Conservation (phyloP, 768 basidiomycete genomes). For the Polyporus arcularius region DNA sequence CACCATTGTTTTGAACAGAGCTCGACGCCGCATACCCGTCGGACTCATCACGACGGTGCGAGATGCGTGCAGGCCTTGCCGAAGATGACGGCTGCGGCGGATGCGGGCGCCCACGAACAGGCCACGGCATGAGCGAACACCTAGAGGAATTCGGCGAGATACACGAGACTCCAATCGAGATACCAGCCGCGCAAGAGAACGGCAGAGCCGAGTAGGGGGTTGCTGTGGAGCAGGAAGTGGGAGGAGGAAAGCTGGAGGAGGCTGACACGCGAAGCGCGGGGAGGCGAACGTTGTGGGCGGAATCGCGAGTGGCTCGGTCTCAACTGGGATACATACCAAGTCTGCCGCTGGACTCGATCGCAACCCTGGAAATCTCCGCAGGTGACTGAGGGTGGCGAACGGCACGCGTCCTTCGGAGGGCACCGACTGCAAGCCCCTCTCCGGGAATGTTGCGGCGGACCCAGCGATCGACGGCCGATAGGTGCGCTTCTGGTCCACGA, state of each 20-base stretch:
- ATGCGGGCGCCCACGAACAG: too few relatives aligned
- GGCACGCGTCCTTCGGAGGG: not conserved
- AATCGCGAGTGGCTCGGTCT: not conserved
- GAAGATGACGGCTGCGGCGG: too few relatives aligned
- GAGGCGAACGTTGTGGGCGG: not conserved
- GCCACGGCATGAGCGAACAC: too few relatives aligned
- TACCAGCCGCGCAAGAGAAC: not conserved
- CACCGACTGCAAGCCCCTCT: not conserved
- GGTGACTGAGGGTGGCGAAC: not conserved
- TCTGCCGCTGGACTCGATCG: slow-evolving; percentile 12
- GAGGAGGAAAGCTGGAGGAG: not conserved
- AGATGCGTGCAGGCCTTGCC: too few relatives aligned
- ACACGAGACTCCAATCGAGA: not conserved
- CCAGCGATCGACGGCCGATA: not conserved
- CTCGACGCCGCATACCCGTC: not conserved
- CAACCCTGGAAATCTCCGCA: slow-evolving; percentile 9
- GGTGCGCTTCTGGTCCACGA: not conserved
- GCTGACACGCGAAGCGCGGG: not conserved
- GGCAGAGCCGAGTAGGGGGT: not conserved
- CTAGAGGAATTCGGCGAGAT: too few relatives aligned
- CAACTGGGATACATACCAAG: not conserved
- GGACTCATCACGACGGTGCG: too few relatives aligned
- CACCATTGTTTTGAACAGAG: not conserved
- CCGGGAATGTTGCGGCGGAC: not conserved
- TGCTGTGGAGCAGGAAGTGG: not conserved